Evolutionary conservation across 2,329 filamentous ascomycete genomes (phyloP), one percentile per base, ranked within the genome.

Genomic region (Pyrenochaeta sp.): DNA sequence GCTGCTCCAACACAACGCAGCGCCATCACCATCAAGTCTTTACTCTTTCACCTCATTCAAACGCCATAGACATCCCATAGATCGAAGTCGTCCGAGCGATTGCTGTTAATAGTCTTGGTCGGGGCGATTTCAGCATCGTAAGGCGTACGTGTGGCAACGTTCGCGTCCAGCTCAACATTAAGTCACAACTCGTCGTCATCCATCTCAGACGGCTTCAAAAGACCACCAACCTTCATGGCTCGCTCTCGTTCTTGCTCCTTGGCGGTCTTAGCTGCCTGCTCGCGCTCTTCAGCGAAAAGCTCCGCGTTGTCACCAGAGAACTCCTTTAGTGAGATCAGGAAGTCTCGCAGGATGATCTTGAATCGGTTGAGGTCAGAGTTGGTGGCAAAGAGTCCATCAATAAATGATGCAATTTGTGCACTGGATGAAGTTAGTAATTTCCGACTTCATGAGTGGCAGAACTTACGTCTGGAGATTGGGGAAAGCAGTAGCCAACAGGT

Each of bases 121-220:
- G 44, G 48, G 4, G 48, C 49, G 24, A 56, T 39, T 52, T 49
- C 54, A 47, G 57, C 63, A 47, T 78, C 76, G 62, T 72, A 78
- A 53, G 75, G 74, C 47, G 76, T 78, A 60, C 77, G 75, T 59
- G 72, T 75, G 40, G 77, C 74, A 65, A 64, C 69, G 56, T 61
- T 61, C 49, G 71, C 68, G 34, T 69, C 70, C 59, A 80, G 73
- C 62, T 80, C 79, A 71, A 79, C 73, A 67, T 77, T 66, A 45
- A 93, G 91, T 97, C 93, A 97, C 79, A 93, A 85, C 80, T 93
- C 91, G 72, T 85, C 80, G 60, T 90, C 88, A 50, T 93, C 94
- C 75, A 99, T 87, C 78, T 99, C 95, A n/a, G 93, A 95, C 49
- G 95, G 96, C 84, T 99, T 98, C 73, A 99, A 84, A 61, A 99